Percentiles rank a stretch among this genome's conserved stretches.
Conservation (phyloP, 495 filamentous ascomycete species). For the Penicillium verhagenii region DNA sequence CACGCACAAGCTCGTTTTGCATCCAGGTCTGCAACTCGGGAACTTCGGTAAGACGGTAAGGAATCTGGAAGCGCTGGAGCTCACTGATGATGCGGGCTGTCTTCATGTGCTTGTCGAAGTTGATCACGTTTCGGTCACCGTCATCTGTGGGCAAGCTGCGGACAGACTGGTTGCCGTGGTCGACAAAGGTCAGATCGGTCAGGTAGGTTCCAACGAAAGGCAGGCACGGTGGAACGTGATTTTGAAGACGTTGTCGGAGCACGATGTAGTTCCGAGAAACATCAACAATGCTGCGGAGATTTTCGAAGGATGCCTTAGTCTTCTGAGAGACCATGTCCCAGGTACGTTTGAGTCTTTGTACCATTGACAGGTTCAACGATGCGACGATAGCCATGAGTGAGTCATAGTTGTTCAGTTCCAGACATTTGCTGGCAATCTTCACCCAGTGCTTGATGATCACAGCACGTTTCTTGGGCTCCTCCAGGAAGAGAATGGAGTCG, state of each 20-base stretch:
- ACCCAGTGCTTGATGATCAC: conserved; percentile 96
- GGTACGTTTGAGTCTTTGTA: conserved; percentile 84
- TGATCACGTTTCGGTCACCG: conserved; percentile 78
- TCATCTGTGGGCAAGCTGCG: conserved; percentile 48
- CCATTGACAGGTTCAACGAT: conserved; percentile 86
- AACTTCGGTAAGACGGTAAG: conserved; percentile 81
- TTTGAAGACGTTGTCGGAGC: conserved; percentile 83
- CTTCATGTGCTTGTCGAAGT: conserved; percentile 96
- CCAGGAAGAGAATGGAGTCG: conserved; percentile 84
- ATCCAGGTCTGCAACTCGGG: conserved; percentile 95
- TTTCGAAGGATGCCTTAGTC: conserved; percentile 75
- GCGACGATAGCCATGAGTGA: conserved; percentile 96
- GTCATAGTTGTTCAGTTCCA: conserved; percentile 93
- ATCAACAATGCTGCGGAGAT: conserved; percentile 79
- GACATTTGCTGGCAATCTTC: conserved; percentile 85
- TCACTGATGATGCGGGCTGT: conserved; percentile 95
- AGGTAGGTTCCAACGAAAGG: conserved; percentile 97
- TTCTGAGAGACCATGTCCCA: conserved; percentile 90
- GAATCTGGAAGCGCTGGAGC: conserved; percentile 94
- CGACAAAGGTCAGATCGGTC: conserved; percentile 75
- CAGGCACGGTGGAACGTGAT: conserved; percentile 87
- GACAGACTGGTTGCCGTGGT: conserved; percentile 82
- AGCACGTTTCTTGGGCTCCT: conserved; percentile 90
- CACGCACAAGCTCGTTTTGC: conserved; percentile 75
- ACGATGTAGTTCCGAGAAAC: conserved; percentile 86